Conservation (phyloP, 2,329 filamentous ascomycete species). For the Cladosporium phlei region DNA sequence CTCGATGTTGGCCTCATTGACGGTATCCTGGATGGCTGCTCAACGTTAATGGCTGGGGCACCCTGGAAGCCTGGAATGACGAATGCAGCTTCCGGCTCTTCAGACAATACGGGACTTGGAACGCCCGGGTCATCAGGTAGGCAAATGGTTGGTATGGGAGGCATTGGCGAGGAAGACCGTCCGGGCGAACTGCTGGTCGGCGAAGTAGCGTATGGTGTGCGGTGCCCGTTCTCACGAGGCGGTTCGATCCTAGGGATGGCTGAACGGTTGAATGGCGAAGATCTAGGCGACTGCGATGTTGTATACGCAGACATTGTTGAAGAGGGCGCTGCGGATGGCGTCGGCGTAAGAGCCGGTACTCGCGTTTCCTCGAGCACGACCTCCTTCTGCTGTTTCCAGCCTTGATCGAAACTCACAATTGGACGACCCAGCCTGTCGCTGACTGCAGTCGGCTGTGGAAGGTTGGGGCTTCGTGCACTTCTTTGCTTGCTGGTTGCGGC, state of each 20-base stretch:
- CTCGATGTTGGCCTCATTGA: neutral
- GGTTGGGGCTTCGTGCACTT: conserved; percentile 77
- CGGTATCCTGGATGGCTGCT: conserved; percentile 17
- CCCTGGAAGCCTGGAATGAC: conserved; percentile 6
- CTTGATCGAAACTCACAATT: conserved; percentile 92
- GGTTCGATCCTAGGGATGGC: conserved; percentile 25
- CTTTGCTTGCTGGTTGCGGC: conserved; percentile 85
- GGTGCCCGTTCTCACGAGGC: neutral
- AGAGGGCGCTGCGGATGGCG: neutral
- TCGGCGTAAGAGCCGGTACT: conserved; percentile 25
- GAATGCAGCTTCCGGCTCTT: conserved; percentile 18
- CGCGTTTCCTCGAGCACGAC: conserved; percentile 61
- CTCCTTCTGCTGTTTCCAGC: conserved; percentile 67
- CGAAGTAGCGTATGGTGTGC: neutral
- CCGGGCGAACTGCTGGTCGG: neutral
- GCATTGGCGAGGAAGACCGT: conserved; percentile 15
- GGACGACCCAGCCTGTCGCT: conserved; percentile 85
- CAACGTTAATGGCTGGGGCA: conserved; percentile 21
- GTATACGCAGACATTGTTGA: neutral
- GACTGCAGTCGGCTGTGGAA: conserved; percentile 84
- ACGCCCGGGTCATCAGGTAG: conserved; percentile 8
- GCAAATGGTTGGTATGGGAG: conserved; percentile 21
- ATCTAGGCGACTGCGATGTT: conserved; percentile 5
- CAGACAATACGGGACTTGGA: conserved; percentile 20
- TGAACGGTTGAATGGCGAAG: conserved; percentile 10